Evolutionary conservation across 1,284 basidiomycete species (phyloP).

Genomic region (Ganoderma lingzhi): DNA sequence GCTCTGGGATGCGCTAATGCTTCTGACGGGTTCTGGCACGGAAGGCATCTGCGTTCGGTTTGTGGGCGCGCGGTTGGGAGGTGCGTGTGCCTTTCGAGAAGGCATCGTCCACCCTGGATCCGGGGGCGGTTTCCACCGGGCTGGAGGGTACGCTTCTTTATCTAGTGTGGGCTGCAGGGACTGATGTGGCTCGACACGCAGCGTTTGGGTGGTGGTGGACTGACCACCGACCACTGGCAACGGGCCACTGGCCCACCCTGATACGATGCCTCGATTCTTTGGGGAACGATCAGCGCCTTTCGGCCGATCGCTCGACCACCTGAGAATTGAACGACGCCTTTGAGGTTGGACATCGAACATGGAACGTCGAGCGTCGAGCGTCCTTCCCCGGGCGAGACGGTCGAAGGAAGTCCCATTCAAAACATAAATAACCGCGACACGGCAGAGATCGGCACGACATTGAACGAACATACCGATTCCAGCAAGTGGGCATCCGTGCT

Average conservation of each 20-base stretch:
- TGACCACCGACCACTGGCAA: not conserved
- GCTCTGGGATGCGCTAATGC: not conserved
- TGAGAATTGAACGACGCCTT: not conserved
- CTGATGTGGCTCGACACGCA: slow-evolving; percentile 1
- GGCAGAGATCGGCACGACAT: not conserved
- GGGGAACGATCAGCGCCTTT: slow-evolving; percentile 6
- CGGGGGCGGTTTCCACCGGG: not conserved
- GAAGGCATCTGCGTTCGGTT: not conserved
- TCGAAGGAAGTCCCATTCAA: not conserved
- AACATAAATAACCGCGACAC: slow-evolving; percentile 2
- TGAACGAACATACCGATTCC: not conserved
- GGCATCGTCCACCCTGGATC: not conserved
- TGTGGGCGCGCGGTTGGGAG: slow-evolving; percentile 2
- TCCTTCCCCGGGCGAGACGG: not conserved
- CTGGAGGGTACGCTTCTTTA: not conserved
- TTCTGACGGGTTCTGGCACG: slow-evolving; percentile 2
- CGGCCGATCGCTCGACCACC: not conserved
- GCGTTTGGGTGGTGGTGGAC: not conserved
- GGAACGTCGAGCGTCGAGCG: not conserved
- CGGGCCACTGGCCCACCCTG: not conserved
- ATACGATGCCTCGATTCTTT: not conserved
- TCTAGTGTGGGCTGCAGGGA: not conserved
- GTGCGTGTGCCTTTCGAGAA: not conserved
- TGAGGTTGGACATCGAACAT: not conserved
- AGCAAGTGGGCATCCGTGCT: not conserved